A percentile compares a stretch with the other conserved stretches of the same genome.
Evolutionary conservation across 768 basidiomycete species (phyloP).

Genomic region (Lentinula edodes): DNA sequence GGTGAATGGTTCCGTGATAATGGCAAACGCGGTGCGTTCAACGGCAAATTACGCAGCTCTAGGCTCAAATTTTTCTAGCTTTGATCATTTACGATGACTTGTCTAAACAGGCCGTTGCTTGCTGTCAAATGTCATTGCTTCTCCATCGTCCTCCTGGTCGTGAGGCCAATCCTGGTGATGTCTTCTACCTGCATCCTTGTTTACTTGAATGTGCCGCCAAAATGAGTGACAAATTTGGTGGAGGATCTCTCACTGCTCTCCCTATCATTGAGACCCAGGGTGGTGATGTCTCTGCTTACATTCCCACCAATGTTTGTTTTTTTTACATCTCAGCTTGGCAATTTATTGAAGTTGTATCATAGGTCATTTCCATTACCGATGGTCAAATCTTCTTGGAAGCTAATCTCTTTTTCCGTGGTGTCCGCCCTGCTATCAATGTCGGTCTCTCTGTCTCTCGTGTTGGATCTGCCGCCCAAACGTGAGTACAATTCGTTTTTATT

Average conservation of each 20-base stretch:
- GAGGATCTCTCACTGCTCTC: slow-evolving; percentile 96
- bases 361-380: slow-evolving; percentile 99
- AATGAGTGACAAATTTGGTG: slow-evolving; percentile 99
- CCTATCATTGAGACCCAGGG: slow-evolving; percentile 99
- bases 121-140: slow-evolving; percentile 99
- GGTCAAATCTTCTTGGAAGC: slow-evolving; percentile 99
- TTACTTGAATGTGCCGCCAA: slow-evolving; percentile 99
- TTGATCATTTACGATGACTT: slow-evolving; percentile 99
- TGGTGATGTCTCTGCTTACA: slow-evolving; percentile 99
- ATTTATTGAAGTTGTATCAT: slow-evolving; percentile 1
- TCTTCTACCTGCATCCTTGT: slow-evolving; percentile 99
- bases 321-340: not conserved
- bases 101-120: slow-evolving; percentile 99
- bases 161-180: slow-evolving; percentile 99
- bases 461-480: slow-evolving; percentile 99
- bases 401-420: slow-evolving; percentile 99
- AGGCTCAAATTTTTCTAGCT: slow-evolving; percentile 30
- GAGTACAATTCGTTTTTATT: slow-evolving; percentile 24
- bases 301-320: slow-evolving; percentile 76
- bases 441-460: slow-evolving; percentile 99
- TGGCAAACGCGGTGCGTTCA: slow-evolving; percentile 85
- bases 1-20: slow-evolving; percentile 99
- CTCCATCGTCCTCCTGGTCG: slow-evolving; percentile 99
- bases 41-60: not conserved
- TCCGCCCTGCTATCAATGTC: slow-evolving; percentile 99